Evolutionary conservation across 768 basidiomycete genomes (phyloP), one percentile per base, ranked within the genome.

Genomic region (Tulasnella sp.): DNA sequence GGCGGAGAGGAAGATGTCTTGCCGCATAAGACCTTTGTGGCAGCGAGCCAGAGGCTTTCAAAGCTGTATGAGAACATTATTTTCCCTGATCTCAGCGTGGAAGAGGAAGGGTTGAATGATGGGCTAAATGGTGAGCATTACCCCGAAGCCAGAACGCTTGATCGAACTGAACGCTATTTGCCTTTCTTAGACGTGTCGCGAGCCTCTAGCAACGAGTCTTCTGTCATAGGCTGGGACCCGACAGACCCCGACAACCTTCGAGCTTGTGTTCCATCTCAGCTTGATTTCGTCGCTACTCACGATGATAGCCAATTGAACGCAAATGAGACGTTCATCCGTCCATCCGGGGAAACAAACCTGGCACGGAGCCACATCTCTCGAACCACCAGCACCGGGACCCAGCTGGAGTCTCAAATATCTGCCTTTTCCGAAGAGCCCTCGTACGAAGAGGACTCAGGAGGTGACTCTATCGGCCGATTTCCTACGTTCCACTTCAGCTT

Each of bases 401-500:
- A 56, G 54, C 38, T 22, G 5, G 42, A 5, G n/a, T 11, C 17
- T 38, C 17, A 7, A 41, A 30, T 2, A 31, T 38, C 10, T 24
- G 17, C 31, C 24, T 21, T 24, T 41, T 31, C 19, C 38, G 15
- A 15, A 5, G 52, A 53, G 42, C 42, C 34, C 11, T 38, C 52
- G 0, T 22, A 31, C 4, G 51, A 53, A 2, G 51, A 53, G 52
- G 52, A 53, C 52, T 22, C 21, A 5, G 57, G 49, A n/a, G 75
- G 79, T 0, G 83, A 83, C 0, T 87, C 86, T 17, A 84, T 90
- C 62, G 80, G 76, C 8, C 77, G 75, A 9, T 89, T 90, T 65
- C 87, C 87, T 2, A 70, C 74, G 7, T 90, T 87, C 65, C 81
- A 84, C 62, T 87, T 91, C 70, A 82, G 74, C 64, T 70, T 87